A percentile compares a stretch with the other conserved stretches of the same genome.
Conservation (phyloP, 2,329 filamentous ascomycete genomes). For the Penicillium sp. region DNA sequence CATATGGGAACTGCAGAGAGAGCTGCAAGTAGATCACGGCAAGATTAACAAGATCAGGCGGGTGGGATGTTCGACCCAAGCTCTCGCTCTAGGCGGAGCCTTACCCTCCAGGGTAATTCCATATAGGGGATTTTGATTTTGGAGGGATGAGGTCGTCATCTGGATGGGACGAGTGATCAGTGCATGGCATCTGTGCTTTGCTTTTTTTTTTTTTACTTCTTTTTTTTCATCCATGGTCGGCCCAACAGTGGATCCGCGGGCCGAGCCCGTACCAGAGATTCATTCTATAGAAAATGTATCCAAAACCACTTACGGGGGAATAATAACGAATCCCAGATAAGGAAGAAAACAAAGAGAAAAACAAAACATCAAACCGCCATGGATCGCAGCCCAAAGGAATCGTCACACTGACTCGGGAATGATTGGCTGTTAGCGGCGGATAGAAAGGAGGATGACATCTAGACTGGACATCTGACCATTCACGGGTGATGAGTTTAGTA, state of each 20-base stretch:
- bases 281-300: conserved; percentile 1
- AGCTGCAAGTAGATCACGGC: conserved; percentile 7
- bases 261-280: conserved; percentile 20
- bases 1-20: conserved; percentile 9
- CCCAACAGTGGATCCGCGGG: conserved; percentile 23
- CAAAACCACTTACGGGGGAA: background rate
- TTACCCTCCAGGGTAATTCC: background rate
- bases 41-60: background rate
- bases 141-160: conserved; percentile 17
- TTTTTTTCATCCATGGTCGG: conserved; percentile 3
- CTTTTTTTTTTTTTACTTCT: background rate
- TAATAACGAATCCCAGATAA: background rate
- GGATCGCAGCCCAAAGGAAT: conserved; percentile 2
- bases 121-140: background rate
- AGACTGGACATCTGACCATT: conserved; percentile 3
- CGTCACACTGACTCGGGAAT: conserved; percentile 12
- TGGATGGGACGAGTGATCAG: conserved; percentile 24
- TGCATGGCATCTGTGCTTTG: conserved; percentile 20
- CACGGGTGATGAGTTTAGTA: conserved; percentile 4
- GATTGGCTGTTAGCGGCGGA: conserved; percentile 5
- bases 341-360: background rate
- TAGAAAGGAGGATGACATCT: conserved; percentile 7
- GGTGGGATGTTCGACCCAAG: conserved; percentile 4
- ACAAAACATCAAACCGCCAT: background rate
- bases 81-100: background rate